Conservation (phyloP, 306 rosid species). For the Prunus dulcis region DNA sequence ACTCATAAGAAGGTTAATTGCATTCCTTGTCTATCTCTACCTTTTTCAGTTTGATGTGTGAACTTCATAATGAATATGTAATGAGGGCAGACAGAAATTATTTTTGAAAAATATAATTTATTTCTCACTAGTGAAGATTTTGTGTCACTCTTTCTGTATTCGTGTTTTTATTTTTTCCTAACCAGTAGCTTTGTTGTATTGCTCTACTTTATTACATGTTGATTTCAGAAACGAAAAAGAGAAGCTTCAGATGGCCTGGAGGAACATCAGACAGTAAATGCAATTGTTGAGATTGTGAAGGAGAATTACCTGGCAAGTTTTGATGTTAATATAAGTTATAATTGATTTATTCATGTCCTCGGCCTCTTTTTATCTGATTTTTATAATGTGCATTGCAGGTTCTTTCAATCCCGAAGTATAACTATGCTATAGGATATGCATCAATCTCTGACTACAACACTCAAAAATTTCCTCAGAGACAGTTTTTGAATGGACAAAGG, state of each 20-base stretch:
- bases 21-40: background rate
- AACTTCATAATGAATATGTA: background rate
- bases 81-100: background rate
- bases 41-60: background rate
- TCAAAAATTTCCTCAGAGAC: conserved; percentile 54
- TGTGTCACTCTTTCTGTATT: background rate
- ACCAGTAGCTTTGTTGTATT: conserved; percentile 9
- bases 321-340: background rate
- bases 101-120: background rate
- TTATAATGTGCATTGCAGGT: conserved; percentile 48
- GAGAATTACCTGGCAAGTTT: conserved; percentile 85
- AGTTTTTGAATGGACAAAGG: conserved; percentile 77
- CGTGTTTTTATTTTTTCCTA: background rate
- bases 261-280: conserved; percentile 68
- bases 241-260: conserved; percentile 50
- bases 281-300: conserved; percentile 77
- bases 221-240: conserved; percentile 70
- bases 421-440: conserved; percentile 70
- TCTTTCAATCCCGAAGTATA: conserved; percentile 71
- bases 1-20: conserved; percentile 59
- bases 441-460: conserved; percentile 72
- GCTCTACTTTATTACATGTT: conserved; percentile 8
- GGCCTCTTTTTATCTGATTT: conserved; percentile 16
- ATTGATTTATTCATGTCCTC: background rate
- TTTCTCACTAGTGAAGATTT: background rate